A percentile compares a stretch with the other conserved stretches of the same genome.
Evolutionary conservation across 805 yeast species (phyloP).

Genomic region (Myxozyma vanderwaltii): DNA sequence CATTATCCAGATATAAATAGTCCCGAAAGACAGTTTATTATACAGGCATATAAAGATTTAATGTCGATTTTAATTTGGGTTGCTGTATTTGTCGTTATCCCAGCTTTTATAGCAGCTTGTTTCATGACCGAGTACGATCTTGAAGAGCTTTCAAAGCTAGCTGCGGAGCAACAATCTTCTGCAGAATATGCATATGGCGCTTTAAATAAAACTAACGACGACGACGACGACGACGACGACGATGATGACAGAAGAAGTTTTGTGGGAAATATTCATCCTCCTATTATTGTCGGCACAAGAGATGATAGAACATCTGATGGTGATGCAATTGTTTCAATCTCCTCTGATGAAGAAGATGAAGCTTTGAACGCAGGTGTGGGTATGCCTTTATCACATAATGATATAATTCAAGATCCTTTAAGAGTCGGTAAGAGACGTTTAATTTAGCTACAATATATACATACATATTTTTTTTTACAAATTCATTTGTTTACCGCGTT

Average conservation of each 20-base stretch:
- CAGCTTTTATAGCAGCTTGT: slow-evolving; percentile 18
- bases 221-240: slow-evolving; percentile 17
- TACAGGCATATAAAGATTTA: slow-evolving; percentile 25
- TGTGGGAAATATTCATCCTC: background rate
- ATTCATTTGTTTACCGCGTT: no score
- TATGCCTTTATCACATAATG: slow-evolving; percentile 2
- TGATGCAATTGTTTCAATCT: slow-evolving; percentile 14
- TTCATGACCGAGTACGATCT: slow-evolving; percentile 29
- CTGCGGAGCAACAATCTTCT: background rate
- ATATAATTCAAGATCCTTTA: slow-evolving; percentile 5
- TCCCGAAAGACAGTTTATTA: slow-evolving; percentile 24
- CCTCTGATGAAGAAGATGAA: slow-evolving; percentile 21
- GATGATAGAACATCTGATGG: slow-evolving; percentile 25
- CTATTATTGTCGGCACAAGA: slow-evolving; percentile 19
- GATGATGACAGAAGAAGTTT: background rate
- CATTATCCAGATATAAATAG: slow-evolving; percentile 23
- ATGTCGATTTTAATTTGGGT: slow-evolving; percentile 31
- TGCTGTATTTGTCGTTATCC: slow-evolving; percentile 19
- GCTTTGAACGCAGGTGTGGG: slow-evolving; percentile 27
- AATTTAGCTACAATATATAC: no score
- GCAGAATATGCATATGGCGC: slow-evolving; percentile 5
- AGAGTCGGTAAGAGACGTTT: slow-evolving; percentile 1
- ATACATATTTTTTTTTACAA: no score
- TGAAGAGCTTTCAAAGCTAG: slow-evolving; percentile 19
- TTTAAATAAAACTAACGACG: slow-evolving; percentile 7